phyloP scores from a whole-genome alignment of 75 land plant species.

The Selaginella moellendorffii region DNA sequence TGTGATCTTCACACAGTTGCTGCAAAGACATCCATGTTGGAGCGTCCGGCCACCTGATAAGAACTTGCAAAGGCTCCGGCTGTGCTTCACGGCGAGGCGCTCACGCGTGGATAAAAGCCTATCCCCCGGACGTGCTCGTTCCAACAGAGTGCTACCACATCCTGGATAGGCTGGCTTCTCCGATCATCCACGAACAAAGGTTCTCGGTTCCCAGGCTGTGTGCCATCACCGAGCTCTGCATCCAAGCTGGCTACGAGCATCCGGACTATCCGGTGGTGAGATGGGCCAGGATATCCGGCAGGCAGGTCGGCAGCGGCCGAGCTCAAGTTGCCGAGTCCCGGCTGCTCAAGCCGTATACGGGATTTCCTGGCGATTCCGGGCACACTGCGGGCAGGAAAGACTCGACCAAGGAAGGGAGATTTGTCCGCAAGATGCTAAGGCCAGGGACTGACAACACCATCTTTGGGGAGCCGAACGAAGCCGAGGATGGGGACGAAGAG shows the following conservation, averaged over 20 bases:
- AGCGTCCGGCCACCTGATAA: constrained; percentile 65
- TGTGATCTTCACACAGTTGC: constrained; percentile 26
- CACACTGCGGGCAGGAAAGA: no score
- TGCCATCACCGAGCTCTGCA: constrained; percentile 48
- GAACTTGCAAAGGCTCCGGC: constrained; percentile 47
- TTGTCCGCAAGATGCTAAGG: no score
- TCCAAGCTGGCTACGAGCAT: constrained; percentile 17
- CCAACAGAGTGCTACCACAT: constrained; percentile 20
- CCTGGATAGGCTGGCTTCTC: constrained; percentile 15
- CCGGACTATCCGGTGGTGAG: not conserved
- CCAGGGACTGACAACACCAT: no score
- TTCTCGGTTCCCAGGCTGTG: constrained; percentile 18
- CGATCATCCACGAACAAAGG: constrained; percentile 19
- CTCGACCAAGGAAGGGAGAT: no score
- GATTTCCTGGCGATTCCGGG: not conserved
- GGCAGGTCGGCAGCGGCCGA: not conserved
- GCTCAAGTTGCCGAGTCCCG: not conserved
- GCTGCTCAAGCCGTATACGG: not conserved
- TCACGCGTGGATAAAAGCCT: constrained; percentile 22
- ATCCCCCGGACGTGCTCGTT: constrained; percentile 14
- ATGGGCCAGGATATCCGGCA: not conserved
- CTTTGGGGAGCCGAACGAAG: no score
- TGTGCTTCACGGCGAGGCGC: constrained; percentile 25
- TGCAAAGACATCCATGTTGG: constrained; percentile 86
- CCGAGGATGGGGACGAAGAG: no score